Conservation (phyloP, 805 yeast genomes). For the Wickerhamomyces xylosicus region DNA sequence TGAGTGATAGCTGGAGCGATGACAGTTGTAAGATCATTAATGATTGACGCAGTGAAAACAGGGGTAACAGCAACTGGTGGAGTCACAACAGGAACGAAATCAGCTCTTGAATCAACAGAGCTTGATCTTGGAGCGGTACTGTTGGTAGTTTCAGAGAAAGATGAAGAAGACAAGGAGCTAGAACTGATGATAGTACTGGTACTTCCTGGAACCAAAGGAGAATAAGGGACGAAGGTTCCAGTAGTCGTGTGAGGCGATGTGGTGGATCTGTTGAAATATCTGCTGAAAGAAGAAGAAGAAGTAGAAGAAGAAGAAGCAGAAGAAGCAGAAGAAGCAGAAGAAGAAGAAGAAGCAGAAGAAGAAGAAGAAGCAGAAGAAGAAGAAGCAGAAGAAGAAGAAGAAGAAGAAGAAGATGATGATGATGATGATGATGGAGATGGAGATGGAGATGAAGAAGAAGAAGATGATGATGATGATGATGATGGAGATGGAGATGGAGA, state of each 20-base stretch:
- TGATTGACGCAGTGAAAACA: conserved; percentile 5
- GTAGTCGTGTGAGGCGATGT: background rate
- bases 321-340: background rate
- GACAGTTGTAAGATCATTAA: conserved; percentile 1
- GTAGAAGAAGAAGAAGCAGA: conserved; percentile 1
- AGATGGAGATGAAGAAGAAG: conserved; percentile 1
- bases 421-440: background rate
- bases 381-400: background rate
- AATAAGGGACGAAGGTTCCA: no score
- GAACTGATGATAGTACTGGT: no score
- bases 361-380: conserved; percentile 1
- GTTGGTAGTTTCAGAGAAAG: conserved; percentile 4
- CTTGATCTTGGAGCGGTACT: conserved; percentile 10
- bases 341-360: background rate
- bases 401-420: background rate
- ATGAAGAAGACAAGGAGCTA: background rate
- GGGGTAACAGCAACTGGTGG: conserved; percentile 1
- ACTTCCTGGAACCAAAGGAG: no score
- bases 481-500: background rate
- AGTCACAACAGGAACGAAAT: conserved; percentile 3
- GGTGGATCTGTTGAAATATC: background rate
- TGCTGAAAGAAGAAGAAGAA: conserved; percentile 1
- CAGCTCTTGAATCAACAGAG: conserved; percentile 5
- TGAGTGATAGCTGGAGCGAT: conserved; percentile 5
- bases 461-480: conserved; percentile 4